A percentile compares a stretch with the other conserved stretches of the same genome.
Evolutionary conservation across 2,329 filamentous ascomycete genomes (phyloP).

Genomic region (Plectosphaerella cucumerina): DNA sequence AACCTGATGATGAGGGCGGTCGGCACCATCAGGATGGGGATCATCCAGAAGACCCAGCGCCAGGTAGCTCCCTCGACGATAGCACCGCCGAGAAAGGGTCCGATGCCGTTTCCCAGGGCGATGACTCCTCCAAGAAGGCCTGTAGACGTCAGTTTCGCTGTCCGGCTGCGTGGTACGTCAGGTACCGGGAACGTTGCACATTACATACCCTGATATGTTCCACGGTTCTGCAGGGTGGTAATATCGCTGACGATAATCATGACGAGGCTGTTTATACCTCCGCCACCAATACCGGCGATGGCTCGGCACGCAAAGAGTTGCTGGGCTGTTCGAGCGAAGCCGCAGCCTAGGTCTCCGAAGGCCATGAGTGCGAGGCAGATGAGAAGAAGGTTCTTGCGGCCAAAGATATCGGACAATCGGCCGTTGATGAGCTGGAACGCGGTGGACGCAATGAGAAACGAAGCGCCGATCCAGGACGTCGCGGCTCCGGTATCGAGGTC

Average conservation of each 20-base stretch:
- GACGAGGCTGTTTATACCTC: conserved; percentile 26
- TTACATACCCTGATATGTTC: conserved; percentile 22
- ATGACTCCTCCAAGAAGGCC: conserved; percentile 20
- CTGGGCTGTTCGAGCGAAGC: conserved; percentile 22
- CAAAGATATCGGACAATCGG: conserved; percentile 28
- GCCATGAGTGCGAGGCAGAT: conserved; percentile 22
- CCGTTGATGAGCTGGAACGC: conserved; percentile 30
- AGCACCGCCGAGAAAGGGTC: conserved; percentile 25
- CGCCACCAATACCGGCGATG: conserved; percentile 28
- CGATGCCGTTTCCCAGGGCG: conserved; percentile 31
- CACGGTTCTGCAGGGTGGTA: conserved; percentile 27
- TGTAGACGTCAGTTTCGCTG: conserved; percentile 5
- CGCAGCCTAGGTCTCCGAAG: conserved; percentile 24
- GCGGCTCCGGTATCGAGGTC: conserved; percentile 24
- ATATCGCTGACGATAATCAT: conserved; percentile 35
- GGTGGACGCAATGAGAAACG: conserved; percentile 30
- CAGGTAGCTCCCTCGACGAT: conserved; percentile 22
- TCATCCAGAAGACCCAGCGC: conserved; percentile 25
- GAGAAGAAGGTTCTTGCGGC: conserved; percentile 26
- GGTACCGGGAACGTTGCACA: not conserved
- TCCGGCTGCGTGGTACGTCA: not conserved
- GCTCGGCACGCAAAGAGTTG: conserved; percentile 30
- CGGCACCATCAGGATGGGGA: conserved; percentile 16
- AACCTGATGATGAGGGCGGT: conserved; percentile 18
- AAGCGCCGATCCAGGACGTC: conserved; percentile 30